Conservation (phyloP, 257 asterid species). For the Craterostigma plantagineum region DNA sequence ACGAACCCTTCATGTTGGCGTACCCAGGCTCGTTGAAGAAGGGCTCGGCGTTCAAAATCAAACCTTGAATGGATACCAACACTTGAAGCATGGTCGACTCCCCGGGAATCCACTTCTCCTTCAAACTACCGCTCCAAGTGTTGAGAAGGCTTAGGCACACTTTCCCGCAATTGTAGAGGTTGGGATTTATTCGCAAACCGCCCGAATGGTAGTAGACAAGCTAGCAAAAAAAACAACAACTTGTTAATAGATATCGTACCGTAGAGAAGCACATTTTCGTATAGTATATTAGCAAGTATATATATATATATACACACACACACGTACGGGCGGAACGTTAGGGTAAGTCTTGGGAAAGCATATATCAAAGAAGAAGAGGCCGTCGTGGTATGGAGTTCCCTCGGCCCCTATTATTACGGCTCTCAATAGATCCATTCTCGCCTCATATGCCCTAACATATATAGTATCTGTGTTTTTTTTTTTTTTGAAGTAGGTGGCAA, state of each 20-base stretch:
- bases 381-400: slow-evolving; percentile 97
- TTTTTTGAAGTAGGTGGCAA: slow-evolving; percentile 8
- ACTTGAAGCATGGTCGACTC: slow-evolving; percentile 76
- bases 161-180: slow-evolving; percentile 64
- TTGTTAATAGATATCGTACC: slow-evolving; percentile 1
- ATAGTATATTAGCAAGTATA: slow-evolving; percentile 5
- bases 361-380: slow-evolving; percentile 89
- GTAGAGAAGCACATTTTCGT: not conserved
- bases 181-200: slow-evolving; percentile 86
- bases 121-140: slow-evolving; percentile 61
- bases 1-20: slow-evolving; percentile 26
- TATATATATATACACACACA: slow-evolving; percentile 2
- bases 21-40: slow-evolving; percentile 90
- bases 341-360: slow-evolving; percentile 68
- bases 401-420: slow-evolving; percentile 90
- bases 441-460: slow-evolving; percentile 71
- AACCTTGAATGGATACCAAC: slow-evolving; percentile 88
- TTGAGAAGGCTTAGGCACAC: slow-evolving; percentile 93
- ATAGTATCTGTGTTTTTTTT: slow-evolving; percentile 68
- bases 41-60: slow-evolving; percentile 76
- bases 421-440: slow-evolving; percentile 87
- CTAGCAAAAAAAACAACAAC: slow-evolving; percentile 21
- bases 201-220: slow-evolving; percentile 75
- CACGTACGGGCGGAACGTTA: slow-evolving; percentile 68
- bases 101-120: slow-evolving; percentile 76